Evolutionary conservation across 1,284 basidiomycete species (phyloP).

Genomic region (Ceratobasidium sp.): DNA sequence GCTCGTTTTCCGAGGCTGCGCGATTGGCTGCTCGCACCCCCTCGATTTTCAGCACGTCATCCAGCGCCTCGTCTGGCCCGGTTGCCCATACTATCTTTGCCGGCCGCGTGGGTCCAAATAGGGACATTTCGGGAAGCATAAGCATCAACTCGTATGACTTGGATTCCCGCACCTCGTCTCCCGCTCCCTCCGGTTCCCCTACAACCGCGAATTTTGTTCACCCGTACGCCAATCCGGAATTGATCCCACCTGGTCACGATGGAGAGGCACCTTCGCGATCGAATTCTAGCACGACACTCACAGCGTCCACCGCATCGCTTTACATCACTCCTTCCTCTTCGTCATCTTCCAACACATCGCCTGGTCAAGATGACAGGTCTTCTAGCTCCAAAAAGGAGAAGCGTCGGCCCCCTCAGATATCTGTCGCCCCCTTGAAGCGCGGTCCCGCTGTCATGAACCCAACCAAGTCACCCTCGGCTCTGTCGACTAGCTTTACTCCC

Average conservation of each 20-base stretch:
- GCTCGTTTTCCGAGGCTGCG: slow-evolving; percentile 7
- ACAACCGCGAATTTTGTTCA: slow-evolving; percentile 22
- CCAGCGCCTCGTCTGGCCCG: slow-evolving; percentile 13
- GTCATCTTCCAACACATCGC: slow-evolving; percentile 16
- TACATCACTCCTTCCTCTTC: slow-evolving; percentile 31
- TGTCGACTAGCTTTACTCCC: slow-evolving; percentile 16
- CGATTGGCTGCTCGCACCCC: slow-evolving; percentile 3
- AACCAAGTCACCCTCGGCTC: slow-evolving; percentile 25
- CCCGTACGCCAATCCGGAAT: slow-evolving; percentile 29
- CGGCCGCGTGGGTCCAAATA: not conserved
- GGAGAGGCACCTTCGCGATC: slow-evolving; percentile 14
- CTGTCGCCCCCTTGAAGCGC: slow-evolving; percentile 21
- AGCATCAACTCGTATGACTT: slow-evolving; percentile 11
- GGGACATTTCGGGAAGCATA: not conserved
- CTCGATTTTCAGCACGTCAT: slow-evolving; percentile 30
- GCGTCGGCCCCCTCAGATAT: slow-evolving; percentile 27
- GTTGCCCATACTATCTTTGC: not conserved
- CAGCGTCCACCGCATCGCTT: slow-evolving; percentile 22
- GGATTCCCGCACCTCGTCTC: slow-evolving; percentile 21
- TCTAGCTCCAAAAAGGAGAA: slow-evolving; percentile 26
- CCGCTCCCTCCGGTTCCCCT: slow-evolving; percentile 9
- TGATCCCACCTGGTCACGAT: slow-evolving; percentile 12
- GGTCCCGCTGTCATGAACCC: not conserved
- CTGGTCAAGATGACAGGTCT: not conserved
- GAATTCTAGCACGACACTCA: slow-evolving; percentile 28